phyloP scores from a whole-genome alignment of 2,329 filamentous ascomycete species.

The Aspergillus latus region DNA sequence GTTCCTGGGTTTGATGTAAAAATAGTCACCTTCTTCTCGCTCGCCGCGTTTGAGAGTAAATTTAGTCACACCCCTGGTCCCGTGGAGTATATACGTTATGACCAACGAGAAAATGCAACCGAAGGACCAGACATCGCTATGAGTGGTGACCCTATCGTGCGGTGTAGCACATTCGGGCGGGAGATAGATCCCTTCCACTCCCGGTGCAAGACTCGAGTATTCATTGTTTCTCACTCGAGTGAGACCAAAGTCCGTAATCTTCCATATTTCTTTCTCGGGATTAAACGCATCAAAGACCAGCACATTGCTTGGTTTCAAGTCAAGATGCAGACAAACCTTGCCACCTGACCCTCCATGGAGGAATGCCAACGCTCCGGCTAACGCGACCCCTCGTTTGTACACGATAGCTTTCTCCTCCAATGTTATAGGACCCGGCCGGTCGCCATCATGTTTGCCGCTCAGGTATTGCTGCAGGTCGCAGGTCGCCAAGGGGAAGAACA shows the following conservation, averaged over 20 bases:
- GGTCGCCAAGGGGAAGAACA: slow-evolving; percentile 44
- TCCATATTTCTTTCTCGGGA: slow-evolving; percentile 30
- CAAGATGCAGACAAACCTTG: slow-evolving; percentile 45
- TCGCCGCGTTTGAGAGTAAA: slow-evolving; percentile 22
- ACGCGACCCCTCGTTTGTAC: slow-evolving; percentile 30
- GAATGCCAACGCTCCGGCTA: slow-evolving; percentile 39
- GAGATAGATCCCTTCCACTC: slow-evolving; percentile 39
- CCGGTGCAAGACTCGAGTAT: slow-evolving; percentile 23
- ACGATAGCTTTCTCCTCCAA: slow-evolving; percentile 25
- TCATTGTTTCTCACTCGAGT: slow-evolving; percentile 34
- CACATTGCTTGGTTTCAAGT: slow-evolving; percentile 44
- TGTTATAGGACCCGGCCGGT: slow-evolving; percentile 11
- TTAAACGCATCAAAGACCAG: slow-evolving; percentile 25
- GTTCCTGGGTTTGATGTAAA: slow-evolving; percentile 14
- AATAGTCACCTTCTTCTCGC: slow-evolving; percentile 25
- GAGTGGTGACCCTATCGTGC: slow-evolving; percentile 32
- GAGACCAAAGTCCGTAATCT: slow-evolving; percentile 47
- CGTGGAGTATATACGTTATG: slow-evolving; percentile 39
- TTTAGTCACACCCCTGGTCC: slow-evolving; percentile 26
- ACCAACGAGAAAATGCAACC: slow-evolving; percentile 44
- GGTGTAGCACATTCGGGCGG: slow-evolving; percentile 34
- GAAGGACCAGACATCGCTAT: slow-evolving; percentile 45
- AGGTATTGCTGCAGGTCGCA: slow-evolving; percentile 43
- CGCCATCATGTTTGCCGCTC: slow-evolving; percentile 22
- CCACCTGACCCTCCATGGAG: slow-evolving; percentile 41